Conservation (phyloP, 73 alveolate genomes). For the Paramecium tetraurelia region DNA sequence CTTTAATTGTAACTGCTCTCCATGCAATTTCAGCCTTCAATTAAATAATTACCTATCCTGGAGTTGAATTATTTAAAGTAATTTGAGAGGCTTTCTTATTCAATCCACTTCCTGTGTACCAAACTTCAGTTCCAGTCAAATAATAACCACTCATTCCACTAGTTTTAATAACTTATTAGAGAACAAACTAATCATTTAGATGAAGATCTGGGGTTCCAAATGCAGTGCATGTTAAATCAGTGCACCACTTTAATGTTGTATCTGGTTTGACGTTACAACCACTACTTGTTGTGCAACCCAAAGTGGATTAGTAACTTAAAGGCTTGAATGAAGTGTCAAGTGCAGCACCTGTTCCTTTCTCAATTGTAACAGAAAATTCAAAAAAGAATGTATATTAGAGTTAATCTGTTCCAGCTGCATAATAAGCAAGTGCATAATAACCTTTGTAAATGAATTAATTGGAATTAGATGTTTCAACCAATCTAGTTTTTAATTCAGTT, state of each 20-base stretch:
- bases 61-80: not conserved
- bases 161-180: not conserved
- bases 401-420: not conserved
- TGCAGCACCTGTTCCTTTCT: not conserved
- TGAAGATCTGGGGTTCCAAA: not conserved
- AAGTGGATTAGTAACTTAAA: not conserved
- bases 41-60: not conserved
- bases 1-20: not conserved
- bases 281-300: not conserved
- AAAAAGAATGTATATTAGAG: not conserved
- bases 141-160: not conserved
- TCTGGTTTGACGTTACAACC: not conserved
- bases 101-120: not conserved
- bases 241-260: not conserved
- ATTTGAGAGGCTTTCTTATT: not conserved
- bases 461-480: not conserved
- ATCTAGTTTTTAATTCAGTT: not conserved
- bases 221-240: not conserved
- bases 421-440: not conserved
- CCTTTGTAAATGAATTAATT: not conserved
- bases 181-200: not conserved
- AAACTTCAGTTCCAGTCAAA: not conserved
- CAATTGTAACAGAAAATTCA: not conserved
- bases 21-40: not conserved
- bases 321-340: not conserved